Base-by-base conservation (phyloP, 2,329 filamentous ascomycete genomes). In the Aspergillus tubingensis region DNA sequence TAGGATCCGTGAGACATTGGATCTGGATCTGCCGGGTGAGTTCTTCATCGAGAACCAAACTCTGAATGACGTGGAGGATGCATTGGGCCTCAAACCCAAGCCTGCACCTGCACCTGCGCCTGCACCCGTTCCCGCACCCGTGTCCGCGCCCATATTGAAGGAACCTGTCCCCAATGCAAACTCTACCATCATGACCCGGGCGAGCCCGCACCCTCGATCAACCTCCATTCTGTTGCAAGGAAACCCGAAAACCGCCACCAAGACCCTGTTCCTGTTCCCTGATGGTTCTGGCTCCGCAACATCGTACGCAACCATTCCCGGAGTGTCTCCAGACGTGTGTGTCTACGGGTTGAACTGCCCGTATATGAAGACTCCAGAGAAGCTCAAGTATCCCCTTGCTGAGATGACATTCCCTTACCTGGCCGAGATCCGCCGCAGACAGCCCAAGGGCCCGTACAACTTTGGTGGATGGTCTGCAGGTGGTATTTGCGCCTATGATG, bases 391-490 rank as follows among this genome's bases (percentile, higher is more conserved):
- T 62, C 69, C 69, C 32, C 66, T 81, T 15, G 69, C 74, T 11
- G 72, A 74, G 23, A 63, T 81, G 4, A 74, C 76, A 3, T 60
- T 62, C 4, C 70, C 69, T 2, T 83, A 79, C 57, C 59, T 81
- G n/a, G 68, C 65, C 5, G 80, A 82, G 59, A 76, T 83, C 36
- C 77, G 76, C 3, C 77, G 77, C n/a, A 74, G 80, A 23, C 79
- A 84, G 63, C 77, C 81, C 4, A 72, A 74, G 11, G 79, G 80
- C 0, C 87, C 88, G 0, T 91, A 91, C 74, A 82, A 83, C 54
- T 76, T 92, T 1, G 84, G 86, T 15, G 90, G 90, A 23, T 92
- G 89, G 90, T 90, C 86, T n/a, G 89, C 88, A 1, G 90, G 90
- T 25, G 89, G 90, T 38, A 88, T 91, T 51, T 87, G 88, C 61